Evolutionary conservation across 1,139 yeast species (phyloP).

Genomic region (Protomyces lactucae-debilis): DNA sequence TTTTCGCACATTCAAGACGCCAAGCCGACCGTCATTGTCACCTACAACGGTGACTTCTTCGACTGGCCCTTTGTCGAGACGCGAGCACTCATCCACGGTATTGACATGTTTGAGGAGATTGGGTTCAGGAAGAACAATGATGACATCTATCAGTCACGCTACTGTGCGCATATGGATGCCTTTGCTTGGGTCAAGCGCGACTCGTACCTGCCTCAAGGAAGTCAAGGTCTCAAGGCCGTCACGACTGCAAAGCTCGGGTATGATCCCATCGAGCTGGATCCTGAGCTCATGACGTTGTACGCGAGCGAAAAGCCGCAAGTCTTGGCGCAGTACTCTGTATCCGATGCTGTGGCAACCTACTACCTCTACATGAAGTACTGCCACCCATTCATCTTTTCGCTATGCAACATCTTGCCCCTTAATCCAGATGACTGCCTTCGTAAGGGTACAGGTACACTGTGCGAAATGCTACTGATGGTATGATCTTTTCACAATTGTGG

Average conservation of each 20-base stretch:
- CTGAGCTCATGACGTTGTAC: conserved; percentile 93
- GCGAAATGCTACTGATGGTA: conserved; percentile 94
- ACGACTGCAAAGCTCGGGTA: conserved; percentile 94
- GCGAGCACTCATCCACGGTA: conserved; percentile 73
- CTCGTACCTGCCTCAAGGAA: conserved; percentile 94
- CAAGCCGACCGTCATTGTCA: conserved; percentile 90
- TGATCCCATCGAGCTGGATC: conserved; percentile 93
- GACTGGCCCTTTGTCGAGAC: conserved; percentile 99
- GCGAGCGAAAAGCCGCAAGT: conserved; percentile 92
- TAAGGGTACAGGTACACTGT: conserved; percentile 97
- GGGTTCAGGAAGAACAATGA: conserved; percentile 89
- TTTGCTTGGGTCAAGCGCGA: conserved; percentile 99
- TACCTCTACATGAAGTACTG: conserved; percentile 94
- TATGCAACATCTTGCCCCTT: conserved; percentile 90
- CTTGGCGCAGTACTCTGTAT: conserved; percentile 92
- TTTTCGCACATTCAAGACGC: conserved; percentile 87
- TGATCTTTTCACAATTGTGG: background rate
- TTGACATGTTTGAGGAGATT: conserved; percentile 87
- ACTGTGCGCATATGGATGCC: conserved; percentile 97
- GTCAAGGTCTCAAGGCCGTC: conserved; percentile 97
- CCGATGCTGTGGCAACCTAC: conserved; percentile 98
- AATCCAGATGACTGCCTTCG: conserved; percentile 94
- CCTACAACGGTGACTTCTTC: conserved; percentile 96
- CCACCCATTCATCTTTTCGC: conserved; percentile 93
- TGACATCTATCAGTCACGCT: conserved; percentile 86